Evolutionary conservation across 2,329 filamentous ascomycete species (phyloP).

Genomic region (Penicillium sp.): DNA sequence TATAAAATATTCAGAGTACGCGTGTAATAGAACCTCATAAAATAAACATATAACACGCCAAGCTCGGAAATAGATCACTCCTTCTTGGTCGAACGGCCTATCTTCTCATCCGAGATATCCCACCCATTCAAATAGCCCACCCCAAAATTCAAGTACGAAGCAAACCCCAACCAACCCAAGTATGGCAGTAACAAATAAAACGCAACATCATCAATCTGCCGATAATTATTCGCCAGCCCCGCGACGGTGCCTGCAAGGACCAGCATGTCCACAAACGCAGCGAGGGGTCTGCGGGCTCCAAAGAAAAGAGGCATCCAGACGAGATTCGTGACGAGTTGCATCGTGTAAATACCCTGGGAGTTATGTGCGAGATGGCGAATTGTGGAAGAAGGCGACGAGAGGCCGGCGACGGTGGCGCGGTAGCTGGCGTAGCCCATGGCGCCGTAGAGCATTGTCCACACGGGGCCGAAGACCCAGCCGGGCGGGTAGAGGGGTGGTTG

Average conservation of each 20-base stretch:
- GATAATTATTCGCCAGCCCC: conserved; percentile 74
- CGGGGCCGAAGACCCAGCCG: conserved; percentile 55
- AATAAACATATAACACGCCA: not conserved
- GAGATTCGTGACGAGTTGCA: conserved; percentile 81
- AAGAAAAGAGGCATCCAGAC: conserved; percentile 95
- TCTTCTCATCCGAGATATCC: conserved; percentile 45
- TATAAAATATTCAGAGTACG: not conserved
- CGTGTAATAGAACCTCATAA: not conserved
- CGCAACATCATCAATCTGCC: conserved; percentile 66
- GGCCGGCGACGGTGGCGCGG: conserved; percentile 64
- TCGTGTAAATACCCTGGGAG: conserved; percentile 75
- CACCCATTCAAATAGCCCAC: conserved; percentile 66
- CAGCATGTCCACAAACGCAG: conserved; percentile 71
- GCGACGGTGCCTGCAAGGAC: conserved; percentile 67
- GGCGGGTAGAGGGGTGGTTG: conserved; percentile 55
- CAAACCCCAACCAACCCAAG: conserved; percentile 79
- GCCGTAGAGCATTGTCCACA: conserved; percentile 57
- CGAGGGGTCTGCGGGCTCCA: conserved; percentile 65
- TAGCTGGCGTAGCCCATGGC: conserved; percentile 88
- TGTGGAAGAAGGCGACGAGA: conserved; percentile 53
- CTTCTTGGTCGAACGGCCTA: conserved; percentile 5
- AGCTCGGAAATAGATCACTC: not conserved
- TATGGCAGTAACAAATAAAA: conserved; percentile 78
- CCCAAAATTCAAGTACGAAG: conserved; percentile 74
- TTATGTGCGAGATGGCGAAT: conserved; percentile 60